Base-by-base conservation (phyloP, 106 monocot genomes). In the Acanthochlamys bracteata region DNA sequence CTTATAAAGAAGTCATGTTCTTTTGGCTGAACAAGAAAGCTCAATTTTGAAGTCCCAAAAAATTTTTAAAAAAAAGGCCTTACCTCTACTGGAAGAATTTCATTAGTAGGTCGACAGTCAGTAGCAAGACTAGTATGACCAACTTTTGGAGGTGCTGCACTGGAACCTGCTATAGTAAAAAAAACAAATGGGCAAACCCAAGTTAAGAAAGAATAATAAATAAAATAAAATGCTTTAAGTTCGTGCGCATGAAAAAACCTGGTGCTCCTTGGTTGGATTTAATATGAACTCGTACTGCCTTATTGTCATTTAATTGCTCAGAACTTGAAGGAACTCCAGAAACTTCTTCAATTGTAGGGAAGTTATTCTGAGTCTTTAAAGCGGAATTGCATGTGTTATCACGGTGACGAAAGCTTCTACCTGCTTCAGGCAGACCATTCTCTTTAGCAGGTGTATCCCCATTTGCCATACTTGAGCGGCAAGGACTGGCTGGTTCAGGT, bases 81-180 rank as follows among this genome's bases (percentile, higher is more conserved):
- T 88, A 91, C 96, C 88, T 85, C 85, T 42, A 69, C 49, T 20
- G 78, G 78, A 17, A 77, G 60, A 54, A 52, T 66, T 60, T 79
- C 83, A 83, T 63, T 78, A 47, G 33, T 60, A 56, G 45, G 21
- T 49, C 68, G 67, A 41, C 72, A 27, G 15, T 86, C 84, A 43
- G 41, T 14, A 15, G 24, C 45, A 16, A 55, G 24, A 22, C 82
- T 71, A 71, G 42, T 22, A 69, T 77, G 69, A 73, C 72, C 60
- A 64, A 64, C 64, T 65, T 83, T 91, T 46, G 59, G 26, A 60
- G 75, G 42, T 57, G 68, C 60, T 2, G 58, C 25, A 43, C 54
- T 69, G 57, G 1, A 33, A 33, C 33, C 33, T 61, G 39, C 13
- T 70, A 82, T 84, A 63, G 1, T 15, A 68, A 39, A 60, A 24